These are phyloP conservation scores for Discostella stelligeroides DNA, from an alignment of 108 stramenopile genomes.

Conservation along the genomic window DNA sequence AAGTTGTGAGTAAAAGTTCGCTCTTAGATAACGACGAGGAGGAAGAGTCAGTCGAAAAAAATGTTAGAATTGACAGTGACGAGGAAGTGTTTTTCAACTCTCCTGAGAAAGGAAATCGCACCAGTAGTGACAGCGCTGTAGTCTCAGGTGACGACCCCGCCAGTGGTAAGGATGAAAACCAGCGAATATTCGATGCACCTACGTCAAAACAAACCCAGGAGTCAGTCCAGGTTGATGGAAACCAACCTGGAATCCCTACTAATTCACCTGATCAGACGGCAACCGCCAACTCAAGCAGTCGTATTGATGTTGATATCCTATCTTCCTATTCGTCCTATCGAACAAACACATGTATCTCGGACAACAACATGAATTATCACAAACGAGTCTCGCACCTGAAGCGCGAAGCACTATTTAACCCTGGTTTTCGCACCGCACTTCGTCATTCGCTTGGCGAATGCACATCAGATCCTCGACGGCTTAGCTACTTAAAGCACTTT, in stretches of 20 bases:
- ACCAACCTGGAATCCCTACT: neutral
- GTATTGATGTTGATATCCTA: slow-evolving; percentile 12
- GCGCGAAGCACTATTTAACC: slow-evolving; percentile 52
- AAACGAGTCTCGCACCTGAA: slow-evolving; percentile 34
- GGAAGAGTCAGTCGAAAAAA: slow-evolving; percentile 5
- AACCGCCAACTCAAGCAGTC: neutral
- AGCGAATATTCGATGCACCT: slow-evolving; percentile 17
- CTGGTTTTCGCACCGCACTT: slow-evolving; percentile 61
- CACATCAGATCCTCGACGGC: slow-evolving; percentile 64
- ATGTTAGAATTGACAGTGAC: slow-evolving; percentile 23
- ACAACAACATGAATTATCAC: neutral
- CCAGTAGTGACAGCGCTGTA: neutral
- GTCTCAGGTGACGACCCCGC: slow-evolving; percentile 2
- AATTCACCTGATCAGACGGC: neutral
- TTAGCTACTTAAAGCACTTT: slow-evolving; percentile 68
- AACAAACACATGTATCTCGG: slow-evolving; percentile 21
- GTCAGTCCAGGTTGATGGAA: slow-evolving; percentile 3
- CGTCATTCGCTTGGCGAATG: slow-evolving; percentile 67
- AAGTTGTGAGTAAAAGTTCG: slow-evolving; percentile 16
- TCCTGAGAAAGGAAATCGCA: slow-evolving; percentile 16
- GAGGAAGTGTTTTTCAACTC: slow-evolving; percentile 37
- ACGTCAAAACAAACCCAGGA: neutral
- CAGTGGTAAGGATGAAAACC: slow-evolving; percentile 9
- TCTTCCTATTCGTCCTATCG: slow-evolving; percentile 6
- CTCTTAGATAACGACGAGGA: slow-evolving; percentile 36